A percentile compares a stretch with the other conserved stretches of the same genome.
Evolutionary conservation across 2,329 filamentous ascomycete genomes (phyloP).

Genomic region (Fonsecaea nubica): DNA sequence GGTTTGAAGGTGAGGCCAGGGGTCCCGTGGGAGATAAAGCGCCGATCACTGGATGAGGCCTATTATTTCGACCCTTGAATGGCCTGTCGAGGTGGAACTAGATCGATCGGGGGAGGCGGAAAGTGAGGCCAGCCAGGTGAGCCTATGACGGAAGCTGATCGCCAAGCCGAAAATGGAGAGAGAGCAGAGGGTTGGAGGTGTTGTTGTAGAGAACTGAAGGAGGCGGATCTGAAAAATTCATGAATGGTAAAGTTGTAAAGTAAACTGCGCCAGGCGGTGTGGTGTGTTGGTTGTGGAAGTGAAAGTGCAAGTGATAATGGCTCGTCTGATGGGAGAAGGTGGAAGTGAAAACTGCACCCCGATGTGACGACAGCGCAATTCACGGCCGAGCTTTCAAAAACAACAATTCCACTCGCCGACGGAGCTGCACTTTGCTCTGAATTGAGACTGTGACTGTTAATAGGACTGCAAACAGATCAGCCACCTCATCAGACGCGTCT

Average conservation of each 20-base stretch:
- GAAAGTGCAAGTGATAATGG: neutral
- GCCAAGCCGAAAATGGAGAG: neutral
- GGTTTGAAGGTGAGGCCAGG: neutral
- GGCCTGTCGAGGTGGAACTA: neutral
- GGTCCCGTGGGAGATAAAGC: neutral
- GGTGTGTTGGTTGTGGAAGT: neutral
- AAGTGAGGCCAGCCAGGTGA: neutral
- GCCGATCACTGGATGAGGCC: neutral
- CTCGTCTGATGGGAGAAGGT: neutral
- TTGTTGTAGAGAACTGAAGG: neutral
- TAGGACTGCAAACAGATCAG: neutral
- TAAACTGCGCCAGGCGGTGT: neutral
- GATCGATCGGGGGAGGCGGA: neutral
- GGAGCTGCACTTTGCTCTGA: neutral
- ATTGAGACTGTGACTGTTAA: neutral
- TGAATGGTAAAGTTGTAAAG: neutral
- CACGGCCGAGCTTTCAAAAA: neutral
- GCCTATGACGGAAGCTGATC: too few relatives aligned
- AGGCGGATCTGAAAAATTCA: neutral
- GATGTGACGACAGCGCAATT: neutral
- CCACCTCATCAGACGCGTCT: neutral
- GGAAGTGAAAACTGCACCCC: neutral
- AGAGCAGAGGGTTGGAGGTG: neutral
- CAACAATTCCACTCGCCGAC: neutral
- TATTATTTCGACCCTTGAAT: neutral